Base-by-base conservation (phyloP, 2,329 filamentous ascomycete genomes). In the Neospermospora avenae region DNA sequence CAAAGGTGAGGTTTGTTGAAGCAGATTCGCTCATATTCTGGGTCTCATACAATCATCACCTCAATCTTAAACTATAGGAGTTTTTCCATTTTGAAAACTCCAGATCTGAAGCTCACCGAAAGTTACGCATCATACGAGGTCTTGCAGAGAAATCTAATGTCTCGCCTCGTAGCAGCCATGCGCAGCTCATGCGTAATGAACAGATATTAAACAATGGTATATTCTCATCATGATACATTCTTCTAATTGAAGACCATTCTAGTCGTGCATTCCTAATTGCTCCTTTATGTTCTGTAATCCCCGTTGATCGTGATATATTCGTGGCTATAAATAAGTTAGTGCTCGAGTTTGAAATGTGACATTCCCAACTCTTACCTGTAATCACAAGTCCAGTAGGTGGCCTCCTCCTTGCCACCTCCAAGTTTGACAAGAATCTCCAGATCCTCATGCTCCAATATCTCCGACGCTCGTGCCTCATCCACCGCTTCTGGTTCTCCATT, bases 381-480 rank as follows among this genome's bases (percentile, higher is more conserved):
- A 73, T 96, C 91, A 71, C 91, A 95, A 41, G 90, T 95, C 86
- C 89, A 95, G 73, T 91, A 90, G 4, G 86, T 84, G 1, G 88
- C 87, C 73, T 88, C 83, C 71, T 86, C 81, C 35, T 81, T 78
- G 42, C 85, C 87, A 48, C 88, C 89, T 25, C 89, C 89, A 57
- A 96, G 73, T 60, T 81, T 81, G 4, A 96, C 88, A 39, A 89
- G 73, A 63, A 96, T 93, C 76, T 93, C 89, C 63, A 95, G 74
- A 71, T 95, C 88, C 72, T 92, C 89, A 65, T 84, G 82, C 68
- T 90, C 85, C 54, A 96, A 74, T 57, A 96, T 93, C 78, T 92
- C 83, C 28, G 86, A 86, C 14, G 91, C 91, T 18, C 90, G 80
- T 55, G 78, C 78, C 78, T 96, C 91, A 68, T 96, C 86, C 1